Base-by-base conservation (phyloP, 805 yeast species). In the Saccharomycopsis sp. region DNA sequence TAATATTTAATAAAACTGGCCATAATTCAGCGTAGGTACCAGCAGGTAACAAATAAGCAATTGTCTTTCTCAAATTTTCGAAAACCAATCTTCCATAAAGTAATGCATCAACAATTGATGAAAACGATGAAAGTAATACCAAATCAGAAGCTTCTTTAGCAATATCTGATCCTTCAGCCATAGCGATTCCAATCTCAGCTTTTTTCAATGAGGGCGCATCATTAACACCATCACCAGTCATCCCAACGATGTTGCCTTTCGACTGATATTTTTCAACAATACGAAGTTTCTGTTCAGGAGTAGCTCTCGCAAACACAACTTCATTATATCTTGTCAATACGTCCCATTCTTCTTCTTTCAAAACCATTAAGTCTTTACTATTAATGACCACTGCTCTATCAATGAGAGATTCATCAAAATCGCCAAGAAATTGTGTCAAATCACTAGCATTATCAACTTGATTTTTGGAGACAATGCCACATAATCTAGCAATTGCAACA, bases 221-320 rank as follows among this genome's bases (percentile, higher is more conserved):
- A 62, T 89, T 89, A 13, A 89, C 96, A 65, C 97, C 97, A 64
- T 89, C 97, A 54, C 97, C 97, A n/a, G 97, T 89, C 96, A 89
- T 89, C 19, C 96, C 97, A 44, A 89, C 97, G 51, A 89, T 79
- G 61, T 89, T 95, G 43, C 96, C 96, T 59, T 94, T 75, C 38
- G 73, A 74, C 61, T 89, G 94, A 52, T 88, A 70, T 0, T 96
- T 96, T 57, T 83, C 78, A 26, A 88, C 95, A 62, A 88, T 88
- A 48, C 83, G 72, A 51, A 89, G 80, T 59, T 88, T 88, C 63
- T 88, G 96, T 59, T 87, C 95, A 1, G 97, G 97, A 1, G 96
- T 81, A 6, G 96, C 87, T 67, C 97, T 78, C 4, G 96, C 96
- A 70, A 89, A 87, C 3, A 87, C 85, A 39, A 72, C 59, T 53